Evolutionary conservation across 495 filamentous ascomycete genomes (phyloP), one percentile per base, ranked within the genome.

Genomic region (Xylaria sp.): DNA sequence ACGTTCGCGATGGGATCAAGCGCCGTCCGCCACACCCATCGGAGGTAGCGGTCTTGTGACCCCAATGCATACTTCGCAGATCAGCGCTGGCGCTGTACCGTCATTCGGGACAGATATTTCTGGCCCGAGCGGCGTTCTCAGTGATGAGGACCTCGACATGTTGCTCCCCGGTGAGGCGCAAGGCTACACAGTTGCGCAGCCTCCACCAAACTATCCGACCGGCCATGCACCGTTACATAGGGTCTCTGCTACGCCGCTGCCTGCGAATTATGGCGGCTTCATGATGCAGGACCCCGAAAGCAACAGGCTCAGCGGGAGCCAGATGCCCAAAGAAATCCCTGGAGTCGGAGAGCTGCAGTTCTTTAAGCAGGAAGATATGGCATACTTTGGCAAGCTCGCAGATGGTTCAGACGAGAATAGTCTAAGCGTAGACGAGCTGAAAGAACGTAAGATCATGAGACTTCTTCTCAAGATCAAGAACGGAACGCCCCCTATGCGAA

Each of bases 341-440:
- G 97, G 97, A 35, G 95, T 99, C 53, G 97, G 97, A 65, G 97
- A 99, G 78, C 84, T 99, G 50, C 95, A 97, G 72, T 99, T 98
- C 81, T 98, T 98, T 88, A 99, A 99, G 82, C 89, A 93, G 12
- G 96, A 98, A 82, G 97, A 99, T 84, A 98, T 98, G 97, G 90
- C 92, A 37, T 99, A 99, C 83, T 99, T 99, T 75, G 95, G 96
- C 66, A 99, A 98, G 85, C 87, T 99, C 26, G 94, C 97, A 55
- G 97, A 98, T 78, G 93, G 92, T 19, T 90, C 90, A n/a, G 93
- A 99, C 76, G 97, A 99, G 78, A 94, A 93, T 73, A 85, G 89
- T 44, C 90, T 99, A 84, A 93, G 88, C 50, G 93, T 98, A 15
- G 97, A 99, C 33, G 96, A 98, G 77, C 83, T 99, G 70, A 98